Evolutionary conservation across 495 filamentous ascomycete species (phyloP).

Genomic region (Darksidea phi): DNA sequence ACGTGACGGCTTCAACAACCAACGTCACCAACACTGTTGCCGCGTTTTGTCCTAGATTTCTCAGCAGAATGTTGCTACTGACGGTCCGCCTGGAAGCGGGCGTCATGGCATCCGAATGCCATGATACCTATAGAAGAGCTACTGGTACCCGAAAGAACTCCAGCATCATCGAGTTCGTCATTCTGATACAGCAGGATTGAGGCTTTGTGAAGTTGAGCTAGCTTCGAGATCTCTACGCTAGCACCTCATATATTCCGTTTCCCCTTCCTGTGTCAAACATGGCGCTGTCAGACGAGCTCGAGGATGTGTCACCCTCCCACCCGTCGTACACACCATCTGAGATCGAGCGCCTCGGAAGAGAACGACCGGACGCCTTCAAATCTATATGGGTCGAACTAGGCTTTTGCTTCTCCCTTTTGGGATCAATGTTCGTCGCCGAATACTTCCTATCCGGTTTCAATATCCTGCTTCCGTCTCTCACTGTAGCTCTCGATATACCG

Average conservation of each 20-base stretch:
- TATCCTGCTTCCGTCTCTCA: constrained; percentile 70
- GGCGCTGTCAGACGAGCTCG: neutral
- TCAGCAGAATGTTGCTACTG: neutral
- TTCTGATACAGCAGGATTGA: neutral
- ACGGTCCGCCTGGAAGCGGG: neutral
- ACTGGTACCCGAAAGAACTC: neutral
- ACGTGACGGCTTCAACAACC: neutral
- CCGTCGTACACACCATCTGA: constrained; percentile 18
- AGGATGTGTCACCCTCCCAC: neutral
- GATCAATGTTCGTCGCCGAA: constrained; percentile 74
- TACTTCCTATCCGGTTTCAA: constrained; percentile 89
- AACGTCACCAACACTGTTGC: neutral
- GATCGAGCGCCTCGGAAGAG: constrained; percentile 67
- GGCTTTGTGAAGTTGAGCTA: neutral
- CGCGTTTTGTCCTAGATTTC: neutral
- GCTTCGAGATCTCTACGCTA: neutral
- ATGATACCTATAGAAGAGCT: neutral
- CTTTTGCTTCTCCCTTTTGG: constrained; percentile 70
- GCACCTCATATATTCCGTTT: neutral
- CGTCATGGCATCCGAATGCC: neutral
- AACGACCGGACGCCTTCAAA: constrained; percentile 66
- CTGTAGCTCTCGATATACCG: constrained; percentile 63
- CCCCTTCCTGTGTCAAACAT: neutral
- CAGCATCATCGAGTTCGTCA: neutral
- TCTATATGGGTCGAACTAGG: constrained; percentile 61